Base-by-base conservation (phyloP, 1,284 basidiomycete genomes). In the Trichosporon asahii region DNA sequence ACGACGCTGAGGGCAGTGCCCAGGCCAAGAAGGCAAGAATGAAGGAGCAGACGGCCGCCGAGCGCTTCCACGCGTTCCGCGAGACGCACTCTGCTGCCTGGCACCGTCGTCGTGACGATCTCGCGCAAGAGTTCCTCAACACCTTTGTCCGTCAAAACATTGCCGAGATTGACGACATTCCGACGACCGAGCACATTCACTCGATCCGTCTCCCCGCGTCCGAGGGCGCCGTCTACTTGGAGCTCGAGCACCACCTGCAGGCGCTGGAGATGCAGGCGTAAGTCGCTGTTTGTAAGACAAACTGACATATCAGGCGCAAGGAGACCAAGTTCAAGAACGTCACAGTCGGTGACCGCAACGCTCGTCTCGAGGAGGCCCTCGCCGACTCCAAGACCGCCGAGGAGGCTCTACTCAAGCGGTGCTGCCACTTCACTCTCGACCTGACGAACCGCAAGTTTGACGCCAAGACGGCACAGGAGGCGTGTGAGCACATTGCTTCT, bases 121-220 rank as follows among this genome's bases (percentile, higher is more conserved):
- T 95, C 18, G 95, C 93, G 0, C 95, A 98, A 78, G 82, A 83
- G 21, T 98, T 97, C 87, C 83, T 95, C 61, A 87, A 95, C 76
- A 88, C 86, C 61, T 95, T 93, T 77, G 92, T 95, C 70, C 88
- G 93, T 74, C 93, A 97, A 90, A 98, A 98, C 80, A 90, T 96
- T 69, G 94, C 95, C 7, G 95, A 98, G 84, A 98, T 98, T 68
- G 94, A 95, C 73, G 95, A 98, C 81, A 95, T 98, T 71, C 91
- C 91, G 1, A 93, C 89, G 79, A 87, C 88, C 1, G 88, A 88
- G 74, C 86, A 91, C 72, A 84, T 91, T 60, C 86, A 90, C 76
- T 86, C 87, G 44, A 88, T 97, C 60, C 84, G 86, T 37, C 88
- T 97, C 14, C 95, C 95, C 15, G 94, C 95, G 0, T 93, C 95